phyloP scores from a whole-genome alignment of 202 grass and related monocot genomes.

The Dendrocalamus latiflorus region DNA sequence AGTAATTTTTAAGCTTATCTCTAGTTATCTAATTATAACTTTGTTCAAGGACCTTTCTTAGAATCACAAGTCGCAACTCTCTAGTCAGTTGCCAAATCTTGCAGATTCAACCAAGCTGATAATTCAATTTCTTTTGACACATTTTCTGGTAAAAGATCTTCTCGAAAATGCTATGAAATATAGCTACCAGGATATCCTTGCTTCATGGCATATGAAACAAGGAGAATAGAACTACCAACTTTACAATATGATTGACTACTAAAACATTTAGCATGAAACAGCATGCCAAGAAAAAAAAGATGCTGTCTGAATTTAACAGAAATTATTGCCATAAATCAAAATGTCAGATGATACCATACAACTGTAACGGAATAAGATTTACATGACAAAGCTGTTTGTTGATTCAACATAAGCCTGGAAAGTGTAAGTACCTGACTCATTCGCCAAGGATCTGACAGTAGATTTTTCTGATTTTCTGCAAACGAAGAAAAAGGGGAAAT shows the following conservation, averaged over 20 bases:
- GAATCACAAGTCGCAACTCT: not conserved
- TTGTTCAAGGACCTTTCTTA: not conserved
- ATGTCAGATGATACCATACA: not conserved
- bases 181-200: not conserved
- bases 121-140: not conserved
- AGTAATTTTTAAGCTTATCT: not conserved
- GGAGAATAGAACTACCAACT: not conserved
- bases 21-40: not conserved
- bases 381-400: conserved; percentile 2
- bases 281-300: not conserved
- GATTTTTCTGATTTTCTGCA: conserved; percentile 90
- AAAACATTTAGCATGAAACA: not conserved
- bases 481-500: not conserved
- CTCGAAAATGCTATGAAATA: not conserved
- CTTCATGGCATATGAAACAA: not conserved
- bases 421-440: conserved; percentile 67
- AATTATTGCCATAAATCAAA: not conserved
- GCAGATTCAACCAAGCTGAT: not conserved
- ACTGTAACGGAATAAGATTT: not conserved
- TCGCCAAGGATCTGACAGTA: conserved; percentile 68
- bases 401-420: conserved; percentile 28
- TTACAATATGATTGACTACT: not conserved
- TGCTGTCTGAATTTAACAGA: not conserved
- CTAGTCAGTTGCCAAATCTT: not conserved
- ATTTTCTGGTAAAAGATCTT: not conserved